Evolutionary conservation across 2,329 filamentous ascomycete genomes (phyloP).

Genomic region (Trichophyton equinum): DNA sequence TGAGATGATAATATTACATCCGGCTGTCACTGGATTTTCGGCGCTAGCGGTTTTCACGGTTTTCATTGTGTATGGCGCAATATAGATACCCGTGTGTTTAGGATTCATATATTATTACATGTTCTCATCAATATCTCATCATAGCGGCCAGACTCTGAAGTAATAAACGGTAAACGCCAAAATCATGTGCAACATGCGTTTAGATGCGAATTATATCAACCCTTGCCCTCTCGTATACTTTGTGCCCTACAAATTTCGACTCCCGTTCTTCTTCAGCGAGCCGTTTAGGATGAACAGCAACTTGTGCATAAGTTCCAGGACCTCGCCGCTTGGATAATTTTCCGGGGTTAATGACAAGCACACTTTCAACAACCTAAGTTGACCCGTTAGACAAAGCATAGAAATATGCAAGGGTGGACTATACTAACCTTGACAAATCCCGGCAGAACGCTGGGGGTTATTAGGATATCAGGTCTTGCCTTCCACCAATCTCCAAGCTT

Average conservation of each 20-base stretch:
- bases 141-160: not conserved
- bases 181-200: not conserved
- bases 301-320: slow-evolving; percentile 71
- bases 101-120: not conserved
- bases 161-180: not conserved
- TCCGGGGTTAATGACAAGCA: slow-evolving; percentile 83
- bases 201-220: slow-evolving; percentile 78
- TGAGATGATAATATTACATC: slow-evolving; percentile 18
- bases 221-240: slow-evolving; percentile 66
- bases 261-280: slow-evolving; percentile 47
- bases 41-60: not conserved
- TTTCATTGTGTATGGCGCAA: not conserved
- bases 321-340: slow-evolving; percentile 71
- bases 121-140: not conserved
- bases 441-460: slow-evolving; percentile 69
- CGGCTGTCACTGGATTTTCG: not conserved
- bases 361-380: slow-evolving; percentile 70
- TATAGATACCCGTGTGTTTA: not conserved
- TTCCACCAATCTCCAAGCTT: slow-evolving; percentile 86
- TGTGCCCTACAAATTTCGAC: slow-evolving; percentile 53
- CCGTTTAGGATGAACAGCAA: slow-evolving; percentile 58
- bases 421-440: slow-evolving; percentile 71
- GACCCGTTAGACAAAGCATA: slow-evolving; percentile 6
- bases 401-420: not conserved
- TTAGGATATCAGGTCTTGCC: slow-evolving; percentile 69